Percentiles rank a stretch among this genome's conserved stretches.
Evolutionary conservation across 108 stramenopile genomes (phyloP).

Genomic region (Mayamaea pseudoterrestris): DNA sequence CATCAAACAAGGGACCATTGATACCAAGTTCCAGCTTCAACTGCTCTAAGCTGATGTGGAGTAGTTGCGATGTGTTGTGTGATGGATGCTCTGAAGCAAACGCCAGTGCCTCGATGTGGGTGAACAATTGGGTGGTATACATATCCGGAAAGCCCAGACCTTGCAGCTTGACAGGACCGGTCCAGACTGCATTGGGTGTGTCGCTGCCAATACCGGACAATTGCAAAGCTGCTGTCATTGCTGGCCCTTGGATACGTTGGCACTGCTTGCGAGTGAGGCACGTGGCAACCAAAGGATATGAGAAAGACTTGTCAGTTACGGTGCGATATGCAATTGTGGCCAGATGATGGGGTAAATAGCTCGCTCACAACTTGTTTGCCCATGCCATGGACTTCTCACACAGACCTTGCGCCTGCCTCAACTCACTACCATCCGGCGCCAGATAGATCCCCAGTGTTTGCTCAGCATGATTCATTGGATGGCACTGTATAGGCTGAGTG

Average conservation of each 20-base stretch:
- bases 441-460: background rate
- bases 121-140: background rate
- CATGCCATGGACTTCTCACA: background rate
- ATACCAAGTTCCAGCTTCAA: background rate
- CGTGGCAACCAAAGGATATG: background rate
- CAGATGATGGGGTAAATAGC: background rate
- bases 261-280: background rate
- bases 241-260: background rate
- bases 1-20: background rate
- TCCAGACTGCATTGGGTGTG: background rate
- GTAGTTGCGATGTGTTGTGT: background rate
- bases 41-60: background rate
- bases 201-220: background rate
- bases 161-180: background rate
- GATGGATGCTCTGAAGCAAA: background rate
- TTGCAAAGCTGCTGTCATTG: background rate
- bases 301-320: background rate
- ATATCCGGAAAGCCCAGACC: background rate
- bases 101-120: background rate
- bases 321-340: conserved; percentile 1
- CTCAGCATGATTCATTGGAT: background rate
- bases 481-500: background rate
- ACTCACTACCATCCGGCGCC: background rate
- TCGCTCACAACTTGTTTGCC: background rate
- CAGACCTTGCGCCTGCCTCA: background rate